Conservation (phyloP, 805 yeast genomes). For the Sungouiella blattae region DNA sequence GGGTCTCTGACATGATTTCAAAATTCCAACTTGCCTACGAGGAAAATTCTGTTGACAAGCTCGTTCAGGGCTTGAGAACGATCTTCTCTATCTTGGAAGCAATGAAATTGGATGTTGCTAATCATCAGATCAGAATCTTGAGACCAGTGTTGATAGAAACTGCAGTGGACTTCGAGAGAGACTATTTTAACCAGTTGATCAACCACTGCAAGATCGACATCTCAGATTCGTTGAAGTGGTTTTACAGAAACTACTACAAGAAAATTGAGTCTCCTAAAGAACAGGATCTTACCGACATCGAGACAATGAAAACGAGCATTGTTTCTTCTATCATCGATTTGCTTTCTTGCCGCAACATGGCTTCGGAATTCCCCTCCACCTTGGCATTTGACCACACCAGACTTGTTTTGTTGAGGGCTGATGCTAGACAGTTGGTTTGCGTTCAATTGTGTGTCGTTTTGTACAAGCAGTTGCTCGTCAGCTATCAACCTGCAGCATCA, state of each 20-base stretch:
- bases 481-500: conserved; percentile 27
- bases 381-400: conserved; percentile 83
- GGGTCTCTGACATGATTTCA: conserved; percentile 79
- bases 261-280: conserved; percentile 7
- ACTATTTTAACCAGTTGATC: conserved; percentile 61
- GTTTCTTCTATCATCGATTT: conserved; percentile 57
- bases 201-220: conserved; percentile 57
- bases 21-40: conserved; percentile 51
- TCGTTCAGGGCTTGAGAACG: conserved; percentile 74
- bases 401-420: conserved; percentile 73
- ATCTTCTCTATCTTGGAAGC: conserved; percentile 84
- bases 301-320: conserved; percentile 36
- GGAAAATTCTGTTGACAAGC: conserved; percentile 42
- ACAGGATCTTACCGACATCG: conserved; percentile 12
- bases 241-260: conserved; percentile 33
- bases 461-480: conserved; percentile 61
- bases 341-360: conserved; percentile 76
- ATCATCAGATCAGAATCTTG: conserved; percentile 83
- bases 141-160: conserved; percentile 83
- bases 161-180: conserved; percentile 85
- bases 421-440: conserved; percentile 80
- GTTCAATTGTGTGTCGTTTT: conserved; percentile 68
- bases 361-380: conserved; percentile 77
- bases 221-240: conserved; percentile 66
- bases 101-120: conserved; percentile 92